These are phyloP conservation scores for Hypomyces perniciosus DNA, from an alignment of 2,329 filamentous ascomycete genomes.

Conservation along the genomic window DNA sequence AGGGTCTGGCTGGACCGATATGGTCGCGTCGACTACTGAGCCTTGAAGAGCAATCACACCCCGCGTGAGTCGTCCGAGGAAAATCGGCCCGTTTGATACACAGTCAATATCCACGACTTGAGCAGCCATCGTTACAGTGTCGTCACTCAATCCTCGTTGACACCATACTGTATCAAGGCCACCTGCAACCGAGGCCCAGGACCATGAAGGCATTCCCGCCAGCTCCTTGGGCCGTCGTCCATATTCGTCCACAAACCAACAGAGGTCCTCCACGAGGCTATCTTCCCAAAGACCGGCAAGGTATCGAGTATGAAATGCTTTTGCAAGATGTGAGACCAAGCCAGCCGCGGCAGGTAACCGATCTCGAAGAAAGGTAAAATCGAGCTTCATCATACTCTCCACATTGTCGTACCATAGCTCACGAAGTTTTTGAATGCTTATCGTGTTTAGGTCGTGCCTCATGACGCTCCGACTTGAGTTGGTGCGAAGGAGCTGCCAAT, in stretches of 20 bases:
- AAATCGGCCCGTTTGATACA: conserved; percentile 9
- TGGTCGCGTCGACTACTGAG: not conserved
- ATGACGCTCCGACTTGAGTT: conserved; percentile 11
- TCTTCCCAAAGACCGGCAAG: conserved; percentile 15
- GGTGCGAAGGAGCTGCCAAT: not conserved
- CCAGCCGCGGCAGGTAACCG: conserved; percentile 13
- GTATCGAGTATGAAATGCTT: conserved; percentile 6
- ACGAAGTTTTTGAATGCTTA: not conserved
- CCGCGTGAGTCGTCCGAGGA: conserved; percentile 8
- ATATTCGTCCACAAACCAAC: conserved; percentile 13
- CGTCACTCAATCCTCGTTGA: conserved; percentile 9
- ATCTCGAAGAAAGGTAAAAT: conserved; percentile 14
- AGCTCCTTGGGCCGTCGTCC: conserved; percentile 9
- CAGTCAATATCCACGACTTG: conserved; percentile 11
- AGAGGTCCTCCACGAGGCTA: conserved; percentile 11
- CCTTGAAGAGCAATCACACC: conserved; percentile 5
- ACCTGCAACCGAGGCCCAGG: conserved; percentile 14
- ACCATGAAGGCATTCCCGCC: conserved; percentile 14
- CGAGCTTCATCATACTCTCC: conserved; percentile 14
- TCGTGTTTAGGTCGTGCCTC: conserved; percentile 4
- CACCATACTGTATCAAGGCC: conserved; percentile 13
- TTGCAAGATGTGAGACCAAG: conserved; percentile 8
- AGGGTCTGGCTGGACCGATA: not conserved
- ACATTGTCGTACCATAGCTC: conserved; percentile 15
- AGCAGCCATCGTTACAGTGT: not conserved